phyloP scores from a whole-genome alignment of 495 filamentous ascomycete species.

The Neurospora sp. region DNA sequence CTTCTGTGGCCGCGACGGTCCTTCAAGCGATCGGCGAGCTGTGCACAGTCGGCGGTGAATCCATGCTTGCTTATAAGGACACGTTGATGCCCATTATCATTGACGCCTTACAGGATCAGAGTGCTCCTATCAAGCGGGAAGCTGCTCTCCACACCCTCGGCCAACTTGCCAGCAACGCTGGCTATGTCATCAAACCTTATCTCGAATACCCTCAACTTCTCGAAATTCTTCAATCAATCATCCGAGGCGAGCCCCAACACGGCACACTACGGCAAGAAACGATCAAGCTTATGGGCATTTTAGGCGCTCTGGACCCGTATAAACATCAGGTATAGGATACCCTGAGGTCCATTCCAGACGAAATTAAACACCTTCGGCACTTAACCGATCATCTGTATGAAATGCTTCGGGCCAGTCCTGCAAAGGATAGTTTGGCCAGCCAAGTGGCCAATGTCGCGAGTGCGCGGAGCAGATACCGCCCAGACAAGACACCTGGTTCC shows the following conservation, averaged over 20 bases:
- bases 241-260: slow-evolving; percentile 72
- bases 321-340: slow-evolving; percentile 61
- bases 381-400: background rate
- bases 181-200: slow-evolving; percentile 97
- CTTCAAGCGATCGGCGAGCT: slow-evolving; percentile 87
- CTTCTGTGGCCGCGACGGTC: slow-evolving; percentile 84
- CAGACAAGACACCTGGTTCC: slow-evolving; percentile 3
- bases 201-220: slow-evolving; percentile 87
- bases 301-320: slow-evolving; percentile 95
- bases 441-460: background rate
- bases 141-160: slow-evolving; percentile 85
- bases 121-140: slow-evolving; percentile 77
- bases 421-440: background rate
- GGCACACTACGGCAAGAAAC: slow-evolving; percentile 81
- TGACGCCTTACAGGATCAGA: slow-evolving; percentile 82
- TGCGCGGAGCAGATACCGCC: background rate
- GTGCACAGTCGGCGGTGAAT: slow-evolving; percentile 80
- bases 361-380: background rate
- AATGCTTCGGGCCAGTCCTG: background rate
- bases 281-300: slow-evolving; percentile 87
- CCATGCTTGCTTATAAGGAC: slow-evolving; percentile 80
- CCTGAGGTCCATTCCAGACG: background rate
- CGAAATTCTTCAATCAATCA: slow-evolving; percentile 83
- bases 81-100: slow-evolving; percentile 92
- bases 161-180: slow-evolving; percentile 84